A percentile compares a stretch with the other conserved stretches of the same genome.
Evolutionary conservation across 768 basidiomycete genomes (phyloP).

Genomic region (Phanerochaete sordida): DNA sequence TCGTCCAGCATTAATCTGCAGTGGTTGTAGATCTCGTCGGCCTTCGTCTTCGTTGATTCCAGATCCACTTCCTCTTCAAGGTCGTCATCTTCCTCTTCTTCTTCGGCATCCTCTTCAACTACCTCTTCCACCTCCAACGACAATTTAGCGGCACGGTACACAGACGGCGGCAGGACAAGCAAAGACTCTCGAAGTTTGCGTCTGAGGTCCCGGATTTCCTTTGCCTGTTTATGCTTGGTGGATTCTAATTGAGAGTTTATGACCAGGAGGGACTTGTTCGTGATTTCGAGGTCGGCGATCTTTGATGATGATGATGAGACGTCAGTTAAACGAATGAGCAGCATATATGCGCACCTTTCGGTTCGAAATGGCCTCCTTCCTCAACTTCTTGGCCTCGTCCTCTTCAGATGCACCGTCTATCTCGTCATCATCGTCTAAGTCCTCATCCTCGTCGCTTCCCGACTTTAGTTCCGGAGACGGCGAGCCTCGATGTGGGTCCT

Average conservation of each 20-base stretch:
- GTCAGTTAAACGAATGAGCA: not conserved
- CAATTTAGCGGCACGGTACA: slow-evolving; percentile 53
- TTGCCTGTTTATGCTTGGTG: slow-evolving; percentile 73
- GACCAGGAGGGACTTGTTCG: slow-evolving; percentile 78
- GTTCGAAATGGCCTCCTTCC: slow-evolving; percentile 78
- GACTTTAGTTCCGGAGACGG: slow-evolving; percentile 8
- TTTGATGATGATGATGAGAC: slow-evolving; percentile 27
- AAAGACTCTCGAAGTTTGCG: slow-evolving; percentile 81
- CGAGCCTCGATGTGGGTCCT: not conserved
- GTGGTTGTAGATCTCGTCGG: slow-evolving; percentile 60
- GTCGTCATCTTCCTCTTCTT: slow-evolving; percentile 31
- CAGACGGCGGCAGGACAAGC: slow-evolving; percentile 67
- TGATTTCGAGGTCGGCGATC: slow-evolving; percentile 93
- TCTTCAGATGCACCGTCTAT: slow-evolving; percentile 1
- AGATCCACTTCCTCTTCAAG: slow-evolving; percentile 42
- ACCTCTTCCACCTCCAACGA: slow-evolving; percentile 42
- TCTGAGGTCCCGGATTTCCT: slow-evolving; percentile 82
- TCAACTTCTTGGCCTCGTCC: slow-evolving; percentile 41
- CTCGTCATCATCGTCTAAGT: slow-evolving; percentile 14
- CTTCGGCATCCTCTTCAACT: slow-evolving; percentile 37
- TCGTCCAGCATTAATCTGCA: slow-evolving; percentile 61
- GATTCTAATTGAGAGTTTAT: slow-evolving; percentile 84
- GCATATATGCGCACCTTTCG: slow-evolving; percentile 57
- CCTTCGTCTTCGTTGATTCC: slow-evolving; percentile 26
- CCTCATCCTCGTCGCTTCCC: not conserved